Evolutionary conservation across 805 yeast genomes (phyloP).

Genomic region (Priceomyces carsonii): DNA sequence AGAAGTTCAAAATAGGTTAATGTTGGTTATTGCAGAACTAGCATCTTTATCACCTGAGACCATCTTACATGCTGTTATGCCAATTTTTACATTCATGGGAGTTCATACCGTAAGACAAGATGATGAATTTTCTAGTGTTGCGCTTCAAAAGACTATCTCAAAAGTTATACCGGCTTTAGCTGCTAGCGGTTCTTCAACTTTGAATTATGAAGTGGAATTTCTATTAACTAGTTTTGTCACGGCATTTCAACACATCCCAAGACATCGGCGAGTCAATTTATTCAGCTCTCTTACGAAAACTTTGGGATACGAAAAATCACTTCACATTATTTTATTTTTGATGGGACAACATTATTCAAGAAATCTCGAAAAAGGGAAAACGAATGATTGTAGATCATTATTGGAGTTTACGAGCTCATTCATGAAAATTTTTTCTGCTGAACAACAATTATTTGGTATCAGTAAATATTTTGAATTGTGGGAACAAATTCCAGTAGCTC

Average conservation of each 20-base stretch:
- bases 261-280: conserved; percentile 89
- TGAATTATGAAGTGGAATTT: conserved; percentile 72
- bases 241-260: conserved; percentile 93
- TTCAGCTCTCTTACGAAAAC: conserved; percentile 78
- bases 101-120: conserved; percentile 96
- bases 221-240: conserved; percentile 86
- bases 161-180: conserved; percentile 88
- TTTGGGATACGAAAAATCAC: conserved; percentile 63
- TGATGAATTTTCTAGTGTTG: conserved; percentile 91
- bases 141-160: conserved; percentile 86
- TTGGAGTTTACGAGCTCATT: conserved; percentile 74
- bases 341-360: conserved; percentile 72
- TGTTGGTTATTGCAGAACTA: conserved; percentile 81
- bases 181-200: conserved; percentile 41
- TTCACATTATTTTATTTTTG: conserved; percentile 73
- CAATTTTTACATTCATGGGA: conserved; percentile 99
- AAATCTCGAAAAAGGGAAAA: conserved; percentile 50
- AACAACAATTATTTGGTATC: conserved; percentile 64
- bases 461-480: conserved; percentile 52
- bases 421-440: conserved; percentile 63
- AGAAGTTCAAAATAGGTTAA: conserved; percentile 87
- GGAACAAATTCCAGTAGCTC: conserved; percentile 46
- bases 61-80: conserved; percentile 95
- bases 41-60: conserved; percentile 90
- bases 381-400: conserved; percentile 64